Percentiles rank a stretch among this genome's conserved stretches.
Evolutionary conservation across 257 asterid species (phyloP).

Genomic region (Coffea canephora): DNA sequence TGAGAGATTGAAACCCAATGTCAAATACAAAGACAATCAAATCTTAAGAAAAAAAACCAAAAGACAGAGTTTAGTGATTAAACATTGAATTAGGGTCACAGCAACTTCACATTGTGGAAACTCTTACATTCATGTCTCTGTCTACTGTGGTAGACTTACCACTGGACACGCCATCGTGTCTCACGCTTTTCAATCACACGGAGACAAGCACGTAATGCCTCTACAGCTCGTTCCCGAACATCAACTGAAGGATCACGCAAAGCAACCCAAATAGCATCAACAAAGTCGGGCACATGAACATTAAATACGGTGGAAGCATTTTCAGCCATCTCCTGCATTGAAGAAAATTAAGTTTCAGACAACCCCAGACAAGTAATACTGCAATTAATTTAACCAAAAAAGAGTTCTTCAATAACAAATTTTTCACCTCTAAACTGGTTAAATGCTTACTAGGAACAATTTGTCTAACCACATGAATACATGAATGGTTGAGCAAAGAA

Average conservation of each 20-base stretch:
- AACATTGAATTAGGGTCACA: not conserved
- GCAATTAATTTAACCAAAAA: not conserved
- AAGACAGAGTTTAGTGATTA: not conserved
- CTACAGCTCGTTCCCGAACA: constrained; percentile 92
- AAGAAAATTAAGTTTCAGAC: constrained; percentile 13
- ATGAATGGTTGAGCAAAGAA: not conserved
- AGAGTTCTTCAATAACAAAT: too few relatives aligned
- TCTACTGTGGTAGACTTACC: constrained; percentile 48
- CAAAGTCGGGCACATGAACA: constrained; percentile 94
- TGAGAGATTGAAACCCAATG: not conserved
- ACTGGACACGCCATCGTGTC: constrained; percentile 99
- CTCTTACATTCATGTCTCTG: not conserved
- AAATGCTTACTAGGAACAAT: not conserved
- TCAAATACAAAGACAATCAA: not conserved
- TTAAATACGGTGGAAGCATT: constrained; percentile 98
- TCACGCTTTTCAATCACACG: constrained; percentile 97
- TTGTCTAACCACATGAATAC: not conserved
- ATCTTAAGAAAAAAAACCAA: not conserved
- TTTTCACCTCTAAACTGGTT: not conserved
- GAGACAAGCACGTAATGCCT: constrained; percentile 97
- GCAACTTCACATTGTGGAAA: not conserved
- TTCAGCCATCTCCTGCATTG: constrained; percentile 95
- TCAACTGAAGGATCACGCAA: constrained; percentile 85
- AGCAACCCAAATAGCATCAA: constrained; percentile 98
- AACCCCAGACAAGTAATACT: constrained; percentile 6